Base-by-base conservation (phyloP, 176 grass and related monocot genomes). In the Themeda triandra region DNA sequence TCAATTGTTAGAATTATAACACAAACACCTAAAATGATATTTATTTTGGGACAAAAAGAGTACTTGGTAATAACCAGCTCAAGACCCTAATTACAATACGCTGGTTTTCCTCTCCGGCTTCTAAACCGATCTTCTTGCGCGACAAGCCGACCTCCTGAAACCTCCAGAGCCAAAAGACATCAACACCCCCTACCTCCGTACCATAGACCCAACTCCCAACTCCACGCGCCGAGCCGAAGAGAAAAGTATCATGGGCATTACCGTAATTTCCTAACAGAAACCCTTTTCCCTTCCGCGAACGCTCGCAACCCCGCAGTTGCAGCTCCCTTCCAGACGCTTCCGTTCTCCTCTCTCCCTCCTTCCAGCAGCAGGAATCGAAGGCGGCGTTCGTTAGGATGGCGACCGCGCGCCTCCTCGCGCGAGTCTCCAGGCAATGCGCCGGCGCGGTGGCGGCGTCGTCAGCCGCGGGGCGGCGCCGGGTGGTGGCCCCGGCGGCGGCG, bases 291-390 rank as follows among this genome's bases (percentile, higher is more conserved):
- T 4, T 2, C 10, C 8, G 18, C 27, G 67, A 67, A 13, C 39
- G 7, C 37, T 70, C 49, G 4, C 4, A 36, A 15, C 36, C 54
- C 9, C 4, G 58, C 35, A 51, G 41, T 31, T 28, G 10, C 32
- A 25, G 63, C 69, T 69, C 17, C 76, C 66, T 62, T 89, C 83
- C 64, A 77, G 78, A 86, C 13, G 19, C 79, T 77, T 82, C 88
- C 31, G 28, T 63, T 39, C 63, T 60, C 12, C 58, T n/a, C 13
- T 12, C 71, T 49, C 74, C 60, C 45, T 72, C 41, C 40, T 44
- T 44, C 41, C 40, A 19, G 19, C 40, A 19, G 19, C 11, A 24
- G 65, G 39, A 66, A 29, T 64, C 25, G 2, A 45, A 39, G 37
- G 37, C 37, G n/a, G 7, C 14, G 0, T 62, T n/a, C 8, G 13